These are phyloP conservation scores for Dactylis glomerata DNA, from an alignment of 176 grass and related monocot genomes.

Conservation along the genomic window DNA sequence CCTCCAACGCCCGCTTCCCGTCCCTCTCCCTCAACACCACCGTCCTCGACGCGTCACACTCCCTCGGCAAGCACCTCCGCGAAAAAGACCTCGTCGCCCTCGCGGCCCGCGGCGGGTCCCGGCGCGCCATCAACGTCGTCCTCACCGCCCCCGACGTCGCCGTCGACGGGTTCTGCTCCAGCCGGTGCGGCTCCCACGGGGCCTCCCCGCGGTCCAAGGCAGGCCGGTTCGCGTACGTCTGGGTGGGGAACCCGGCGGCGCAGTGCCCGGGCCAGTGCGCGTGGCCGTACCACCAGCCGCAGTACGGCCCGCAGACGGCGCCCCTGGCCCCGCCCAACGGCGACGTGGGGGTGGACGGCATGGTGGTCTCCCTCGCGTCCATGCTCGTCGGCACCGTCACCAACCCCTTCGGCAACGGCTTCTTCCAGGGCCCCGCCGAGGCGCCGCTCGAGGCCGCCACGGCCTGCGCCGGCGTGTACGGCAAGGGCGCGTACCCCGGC, in stretches of 20 bases:
- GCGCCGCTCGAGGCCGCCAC: slow-evolving; percentile 90
- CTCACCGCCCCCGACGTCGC: slow-evolving; percentile 76
- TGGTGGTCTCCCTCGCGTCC: slow-evolving; percentile 83
- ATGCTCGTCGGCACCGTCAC: slow-evolving; percentile 80
- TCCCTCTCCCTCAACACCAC: slow-evolving; percentile 24
- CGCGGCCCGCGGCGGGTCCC: slow-evolving; percentile 27
- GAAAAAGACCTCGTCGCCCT: slow-evolving; percentile 49
- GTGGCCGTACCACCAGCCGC: slow-evolving; percentile 96
- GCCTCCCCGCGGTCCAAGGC: slow-evolving; percentile 36
- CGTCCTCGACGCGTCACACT: slow-evolving; percentile 47
- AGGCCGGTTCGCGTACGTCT: slow-evolving; percentile 78
- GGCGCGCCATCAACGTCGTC: slow-evolving; percentile 71
- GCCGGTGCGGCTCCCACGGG: slow-evolving; percentile 82
- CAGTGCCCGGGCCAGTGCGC: slow-evolving; percentile 92
- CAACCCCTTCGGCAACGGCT: slow-evolving; percentile 83
- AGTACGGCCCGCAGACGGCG: slow-evolving; percentile 74
- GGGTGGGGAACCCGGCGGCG: slow-evolving; percentile 80
- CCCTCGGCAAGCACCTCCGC: slow-evolving; percentile 48
- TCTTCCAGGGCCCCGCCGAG: slow-evolving; percentile 69
- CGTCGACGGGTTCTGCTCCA: slow-evolving; percentile 90
- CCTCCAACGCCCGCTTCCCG: slow-evolving; percentile 50
- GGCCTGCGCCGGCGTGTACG: slow-evolving; percentile 86
- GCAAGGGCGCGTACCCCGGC: slow-evolving; percentile 82
- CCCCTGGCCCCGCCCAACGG: slow-evolving; percentile 85
- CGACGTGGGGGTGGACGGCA: slow-evolving; percentile 83